A percentile compares a stretch with the other conserved stretches of the same genome.
Evolutionary conservation across 2,329 filamentous ascomycete species (phyloP).

Genomic region (Fusarium globosum): DNA sequence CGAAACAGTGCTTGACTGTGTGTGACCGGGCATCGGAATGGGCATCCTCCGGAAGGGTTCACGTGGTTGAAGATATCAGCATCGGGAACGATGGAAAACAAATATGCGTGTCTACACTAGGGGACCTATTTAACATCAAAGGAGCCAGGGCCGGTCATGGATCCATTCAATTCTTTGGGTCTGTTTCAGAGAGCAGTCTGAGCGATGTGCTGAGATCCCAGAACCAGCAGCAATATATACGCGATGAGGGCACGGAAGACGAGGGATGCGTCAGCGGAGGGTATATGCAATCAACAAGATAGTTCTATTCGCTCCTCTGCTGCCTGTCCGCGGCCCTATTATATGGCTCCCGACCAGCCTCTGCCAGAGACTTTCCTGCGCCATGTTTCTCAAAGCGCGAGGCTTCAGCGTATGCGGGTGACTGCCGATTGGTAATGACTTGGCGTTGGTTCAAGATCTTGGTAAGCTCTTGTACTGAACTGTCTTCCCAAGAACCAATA

Average conservation of each 20-base stretch:
- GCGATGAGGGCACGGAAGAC: not conserved
- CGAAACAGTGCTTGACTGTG: slow-evolving; percentile 16
- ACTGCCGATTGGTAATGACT: not conserved
- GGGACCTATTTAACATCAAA: slow-evolving; percentile 32
- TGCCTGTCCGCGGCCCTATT: not conserved
- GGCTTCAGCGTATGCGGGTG: not conserved
- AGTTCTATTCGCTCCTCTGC: not conserved
- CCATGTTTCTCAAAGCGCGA: slow-evolving; percentile 12
- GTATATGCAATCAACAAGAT: not conserved
- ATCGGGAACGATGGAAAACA: slow-evolving; percentile 27
- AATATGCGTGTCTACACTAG: slow-evolving; percentile 31
- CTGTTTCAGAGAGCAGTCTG: slow-evolving; percentile 6
- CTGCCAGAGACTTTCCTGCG: not conserved
- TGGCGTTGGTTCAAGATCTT: slow-evolving; percentile 13
- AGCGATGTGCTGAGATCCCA: slow-evolving; percentile 3
- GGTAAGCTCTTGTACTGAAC: slow-evolving; percentile 10
- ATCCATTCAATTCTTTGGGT: slow-evolving; percentile 8
- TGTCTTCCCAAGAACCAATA: slow-evolving; percentile 28
- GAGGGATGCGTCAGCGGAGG: not conserved
- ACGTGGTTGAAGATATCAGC: slow-evolving; percentile 34
- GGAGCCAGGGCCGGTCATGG: slow-evolving; percentile 16
- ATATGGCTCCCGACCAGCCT: not conserved
- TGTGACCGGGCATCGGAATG: slow-evolving; percentile 16
- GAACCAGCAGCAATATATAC: not conserved
- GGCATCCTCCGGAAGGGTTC: slow-evolving; percentile 23